Conservation (phyloP, 2,329 filamentous ascomycete species). For the Aspergillus sp. region DNA sequence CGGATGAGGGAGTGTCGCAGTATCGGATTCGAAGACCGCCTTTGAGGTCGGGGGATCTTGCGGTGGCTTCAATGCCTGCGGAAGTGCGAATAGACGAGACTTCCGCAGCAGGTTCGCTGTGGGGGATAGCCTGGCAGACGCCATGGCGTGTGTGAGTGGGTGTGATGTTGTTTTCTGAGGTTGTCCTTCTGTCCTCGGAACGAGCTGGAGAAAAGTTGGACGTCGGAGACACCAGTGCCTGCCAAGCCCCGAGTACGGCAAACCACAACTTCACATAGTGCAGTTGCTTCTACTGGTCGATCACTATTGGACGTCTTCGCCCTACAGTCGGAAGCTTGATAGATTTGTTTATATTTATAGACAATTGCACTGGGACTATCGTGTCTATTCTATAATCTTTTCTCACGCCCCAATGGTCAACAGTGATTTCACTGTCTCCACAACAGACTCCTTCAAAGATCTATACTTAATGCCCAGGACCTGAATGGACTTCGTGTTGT, state of each 20-base stretch:
- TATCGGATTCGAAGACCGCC: slow-evolving; percentile 58
- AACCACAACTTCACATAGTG: slow-evolving; percentile 16
- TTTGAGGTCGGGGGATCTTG: slow-evolving; percentile 49
- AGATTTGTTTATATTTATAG: too few species aligned
- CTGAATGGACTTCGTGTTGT: slow-evolving; percentile 42
- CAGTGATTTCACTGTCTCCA: slow-evolving; percentile 38
- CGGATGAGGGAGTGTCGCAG: slow-evolving; percentile 75
- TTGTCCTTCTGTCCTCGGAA: slow-evolving; percentile 11
- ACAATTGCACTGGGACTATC: not conserved
- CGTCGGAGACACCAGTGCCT: slow-evolving; percentile 15
- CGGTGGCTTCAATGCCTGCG: slow-evolving; percentile 68
- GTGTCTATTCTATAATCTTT: not conserved
- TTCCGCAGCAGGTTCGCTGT: slow-evolving; percentile 72
- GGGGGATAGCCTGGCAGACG: slow-evolving; percentile 52
- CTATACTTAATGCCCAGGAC: slow-evolving; percentile 43
- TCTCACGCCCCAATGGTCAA: slow-evolving; percentile 31
- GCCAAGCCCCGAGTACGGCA: slow-evolving; percentile 27
- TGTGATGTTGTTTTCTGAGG: slow-evolving; percentile 15
- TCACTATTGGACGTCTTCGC: not conserved
- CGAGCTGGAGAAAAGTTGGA: slow-evolving; percentile 33
- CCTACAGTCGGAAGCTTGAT: not conserved
- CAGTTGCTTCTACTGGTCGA: slow-evolving; percentile 8
- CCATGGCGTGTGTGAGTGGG: slow-evolving; percentile 36
- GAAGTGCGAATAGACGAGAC: slow-evolving; percentile 87
- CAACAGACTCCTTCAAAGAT: slow-evolving; percentile 36